Evolutionary conservation across 306 rosid species (phyloP), one percentile per base, ranked within the genome.

Genomic region (Notholithocarpus densiflorus): DNA sequence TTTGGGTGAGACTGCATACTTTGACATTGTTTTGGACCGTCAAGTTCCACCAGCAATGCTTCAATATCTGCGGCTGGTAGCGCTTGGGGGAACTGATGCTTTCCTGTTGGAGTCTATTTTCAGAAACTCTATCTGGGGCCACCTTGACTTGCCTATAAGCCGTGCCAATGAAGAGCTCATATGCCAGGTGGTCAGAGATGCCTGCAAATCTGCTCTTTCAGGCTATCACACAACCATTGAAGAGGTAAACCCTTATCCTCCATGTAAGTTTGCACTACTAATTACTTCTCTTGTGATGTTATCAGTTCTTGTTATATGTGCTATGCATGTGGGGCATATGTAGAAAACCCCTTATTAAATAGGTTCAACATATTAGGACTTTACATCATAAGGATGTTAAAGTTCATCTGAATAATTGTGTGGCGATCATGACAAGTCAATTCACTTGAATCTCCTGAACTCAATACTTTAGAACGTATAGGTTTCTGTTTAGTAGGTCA

Each of bases 141-240:
- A 91, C 65, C 97, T 95, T 72, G 92, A 91, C 71, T 62, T 90
- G 80, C 90, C 97, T 3, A 79, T 93, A 29, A 95, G 99, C 83
- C 94, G 85, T 64, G 94, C 85, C 88, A 93, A 95, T 7, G 99
- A 95, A 85, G 99, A 93, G 87, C 91, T 88, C 73, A 60, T 95
- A 76, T 93, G 97, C 82, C 77, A 72, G 84, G 98, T 88, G 51
- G 83, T 93, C 62, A 75, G 85, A 83, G 90, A 93, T 0, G 90
- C 98, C 77, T 91, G 98, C 80, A 87, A 88, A 84, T 84, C 93
- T 69, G 94, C 97, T 72, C 93, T 93, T 78, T 77, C 91, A 65
- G 92, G 87, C 57, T 95, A 93, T 72, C 90, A 78, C 72, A 93
- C 98, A 73, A 89, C 99, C 83, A 79, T 93, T 77, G 94, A 93